Evolutionary conservation across 352 stramenopile species (phyloP).

Genomic region (Phytophthora tubulina): DNA sequence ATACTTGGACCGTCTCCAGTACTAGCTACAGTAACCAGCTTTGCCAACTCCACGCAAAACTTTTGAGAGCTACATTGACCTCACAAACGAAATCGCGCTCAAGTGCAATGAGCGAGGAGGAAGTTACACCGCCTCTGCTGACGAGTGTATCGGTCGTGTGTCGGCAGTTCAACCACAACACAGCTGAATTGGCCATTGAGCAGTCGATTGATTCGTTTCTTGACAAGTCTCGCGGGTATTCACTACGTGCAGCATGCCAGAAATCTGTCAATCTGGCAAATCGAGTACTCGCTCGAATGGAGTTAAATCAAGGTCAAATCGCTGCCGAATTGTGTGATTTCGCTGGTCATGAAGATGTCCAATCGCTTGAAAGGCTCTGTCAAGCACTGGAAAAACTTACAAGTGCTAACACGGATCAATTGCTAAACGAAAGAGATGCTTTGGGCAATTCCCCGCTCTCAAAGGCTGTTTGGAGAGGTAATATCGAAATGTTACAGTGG

Average conservation of each 20-base stretch:
- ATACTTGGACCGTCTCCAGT: too few species aligned
- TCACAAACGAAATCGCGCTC: background rate
- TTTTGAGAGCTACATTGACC: background rate
- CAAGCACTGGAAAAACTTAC: background rate
- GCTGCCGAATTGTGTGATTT: background rate
- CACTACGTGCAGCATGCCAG: background rate
- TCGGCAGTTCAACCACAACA: background rate
- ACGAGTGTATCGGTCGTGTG: background rate
- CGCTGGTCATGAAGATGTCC: background rate
- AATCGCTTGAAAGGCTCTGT: background rate
- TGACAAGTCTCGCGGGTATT: background rate
- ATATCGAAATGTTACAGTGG: background rate
- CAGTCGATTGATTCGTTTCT: background rate
- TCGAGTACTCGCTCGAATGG: background rate
- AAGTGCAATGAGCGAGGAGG: background rate
- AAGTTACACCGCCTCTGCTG: background rate
- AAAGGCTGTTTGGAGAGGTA: slow-evolving; percentile 2
- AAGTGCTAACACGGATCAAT: background rate
- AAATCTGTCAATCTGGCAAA: background rate
- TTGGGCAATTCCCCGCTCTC: background rate
- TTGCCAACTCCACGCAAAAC: background rate
- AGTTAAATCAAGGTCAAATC: background rate
- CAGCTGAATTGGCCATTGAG: background rate
- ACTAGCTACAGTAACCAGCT: too few species aligned
- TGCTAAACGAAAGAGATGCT: background rate